These are phyloP conservation scores for Mucor indicus DNA, from an alignment of 371 early-diverging fungal species.

Conservation along the genomic window DNA sequence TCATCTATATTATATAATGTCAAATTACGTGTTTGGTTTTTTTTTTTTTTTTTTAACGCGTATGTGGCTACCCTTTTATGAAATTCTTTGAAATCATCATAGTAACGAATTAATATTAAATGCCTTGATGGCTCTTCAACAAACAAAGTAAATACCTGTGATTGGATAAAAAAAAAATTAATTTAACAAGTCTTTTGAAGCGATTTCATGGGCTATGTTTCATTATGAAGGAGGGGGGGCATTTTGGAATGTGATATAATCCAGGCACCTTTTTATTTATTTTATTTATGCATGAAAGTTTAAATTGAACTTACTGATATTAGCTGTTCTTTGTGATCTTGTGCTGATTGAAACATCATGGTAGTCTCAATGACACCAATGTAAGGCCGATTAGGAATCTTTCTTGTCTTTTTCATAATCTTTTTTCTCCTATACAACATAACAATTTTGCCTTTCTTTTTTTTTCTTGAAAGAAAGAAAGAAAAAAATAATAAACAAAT, in stretches of 20 bases:
- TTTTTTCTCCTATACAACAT: slow-evolving; percentile 5
- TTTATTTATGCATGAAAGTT: background rate
- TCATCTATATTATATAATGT: slow-evolving; percentile 31
- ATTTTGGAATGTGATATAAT: no score
- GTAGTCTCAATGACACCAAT: slow-evolving; percentile 25
- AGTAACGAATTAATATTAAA: slow-evolving; percentile 50
- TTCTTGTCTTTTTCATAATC: background rate
- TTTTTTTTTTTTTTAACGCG: no score
- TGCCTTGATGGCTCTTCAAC: slow-evolving; percentile 48
- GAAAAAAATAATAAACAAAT: no score
- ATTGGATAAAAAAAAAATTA: slow-evolving; percentile 8
- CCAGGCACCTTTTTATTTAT: background rate
- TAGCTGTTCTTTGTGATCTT: slow-evolving; percentile 11
- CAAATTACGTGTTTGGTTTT: no score
- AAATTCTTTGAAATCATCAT: slow-evolving; percentile 59
- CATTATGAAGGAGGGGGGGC: no score
- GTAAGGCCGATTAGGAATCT: slow-evolving; percentile 4
- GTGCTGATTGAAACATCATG: slow-evolving; percentile 13
- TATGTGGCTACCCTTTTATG: slow-evolving; percentile 61
- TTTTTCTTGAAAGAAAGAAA: no score
- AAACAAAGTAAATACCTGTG: slow-evolving; percentile 55
- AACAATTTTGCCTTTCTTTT: background rate
- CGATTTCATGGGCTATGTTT: slow-evolving; percentile 14
- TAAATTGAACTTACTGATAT: slow-evolving; percentile 14
- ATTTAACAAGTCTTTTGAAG: slow-evolving; percentile 3